Conservation (phyloP, 2,329 filamentous ascomycete species). For the Aspergillus latus region DNA sequence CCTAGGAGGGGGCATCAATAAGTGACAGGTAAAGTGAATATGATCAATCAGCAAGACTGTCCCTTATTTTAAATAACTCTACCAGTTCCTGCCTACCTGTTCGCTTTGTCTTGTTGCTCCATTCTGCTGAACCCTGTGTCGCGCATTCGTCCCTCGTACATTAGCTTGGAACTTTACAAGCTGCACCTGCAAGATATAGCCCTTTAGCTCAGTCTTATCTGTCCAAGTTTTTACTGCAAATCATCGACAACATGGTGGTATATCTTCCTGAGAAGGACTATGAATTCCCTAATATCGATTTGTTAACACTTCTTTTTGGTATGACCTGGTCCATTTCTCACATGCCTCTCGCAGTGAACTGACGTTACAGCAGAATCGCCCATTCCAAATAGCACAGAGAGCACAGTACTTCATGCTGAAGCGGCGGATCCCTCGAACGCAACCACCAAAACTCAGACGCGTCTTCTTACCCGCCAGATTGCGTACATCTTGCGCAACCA, state of each 20-base stretch:
- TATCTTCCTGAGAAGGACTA: slow-evolving; percentile 19
- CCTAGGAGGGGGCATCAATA: background rate
- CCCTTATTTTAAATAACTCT: background rate
- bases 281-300: slow-evolving; percentile 15
- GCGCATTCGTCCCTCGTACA: no score
- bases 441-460: slow-evolving; percentile 17
- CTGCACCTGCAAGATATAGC: no score
- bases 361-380: slow-evolving; percentile 12
- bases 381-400: slow-evolving; percentile 12
- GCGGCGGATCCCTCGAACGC: slow-evolving; percentile 18
- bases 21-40: background rate
- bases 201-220: no score
- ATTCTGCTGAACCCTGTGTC: no score
- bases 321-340: background rate
- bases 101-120: no score
- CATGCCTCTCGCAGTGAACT: background rate
- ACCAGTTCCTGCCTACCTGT: no score
- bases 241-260: slow-evolving; percentile 11
- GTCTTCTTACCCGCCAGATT: slow-evolving; percentile 16
- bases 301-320: slow-evolving; percentile 17
- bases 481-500: slow-evolving; percentile 17
- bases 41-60: background rate
- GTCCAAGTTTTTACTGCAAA: no score
- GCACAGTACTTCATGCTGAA: slow-evolving; percentile 16
- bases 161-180: no score